Evolutionary conservation across 495 filamentous ascomycete genomes (phyloP), one percentile per base, ranked within the genome.

Genomic region (Astrothelium subdiscretum): DNA sequence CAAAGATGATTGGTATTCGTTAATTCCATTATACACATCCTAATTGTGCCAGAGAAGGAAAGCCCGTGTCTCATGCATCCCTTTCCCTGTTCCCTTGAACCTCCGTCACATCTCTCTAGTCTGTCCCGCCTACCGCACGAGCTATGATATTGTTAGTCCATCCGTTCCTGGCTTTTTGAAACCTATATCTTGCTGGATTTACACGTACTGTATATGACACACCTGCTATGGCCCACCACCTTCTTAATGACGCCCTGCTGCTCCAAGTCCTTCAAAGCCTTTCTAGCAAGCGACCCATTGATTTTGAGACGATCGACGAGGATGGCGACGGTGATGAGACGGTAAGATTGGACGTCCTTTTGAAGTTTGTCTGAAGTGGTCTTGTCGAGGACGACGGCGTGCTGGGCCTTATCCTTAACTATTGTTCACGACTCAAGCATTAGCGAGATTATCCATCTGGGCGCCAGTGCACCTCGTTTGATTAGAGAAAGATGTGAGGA

Each of bases 341-440:
- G 91, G 88, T 97, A 99, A 65, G 95, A 96, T 79, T 97, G 94
- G 69, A 99, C 95, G 83, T 97, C 92, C 82, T 97, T 97, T 82
- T 94, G 86, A 74, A 95, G 87, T 83, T 85, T 85, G 77, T 87
- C 84, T 65, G 76, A 75, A 74, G 80, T 84, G 71, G 73, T 62
- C 79, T 87, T 88, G 75, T 88, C 85, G 78, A 88, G 83, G 74
- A 88, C 77, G 70, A 88, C 85, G 75, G 85, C 90, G 84, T 99
- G 95, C 79, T 97, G 88, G 77, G 95, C 92, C 90, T 99, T 99
- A 85, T 99, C 95, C 92, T 99, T 99, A 81, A 99, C 95, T 96
- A 65, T 76, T 73, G 29, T 15, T 54, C 48, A 6, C 8, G 48
- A 29, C 26, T 15, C n/a, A 13, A 2, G 38, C 15, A 71, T 70